Evolutionary conservation across 495 filamentous ascomycete genomes (phyloP).

Genomic region (Emericellopsis terricola): DNA sequence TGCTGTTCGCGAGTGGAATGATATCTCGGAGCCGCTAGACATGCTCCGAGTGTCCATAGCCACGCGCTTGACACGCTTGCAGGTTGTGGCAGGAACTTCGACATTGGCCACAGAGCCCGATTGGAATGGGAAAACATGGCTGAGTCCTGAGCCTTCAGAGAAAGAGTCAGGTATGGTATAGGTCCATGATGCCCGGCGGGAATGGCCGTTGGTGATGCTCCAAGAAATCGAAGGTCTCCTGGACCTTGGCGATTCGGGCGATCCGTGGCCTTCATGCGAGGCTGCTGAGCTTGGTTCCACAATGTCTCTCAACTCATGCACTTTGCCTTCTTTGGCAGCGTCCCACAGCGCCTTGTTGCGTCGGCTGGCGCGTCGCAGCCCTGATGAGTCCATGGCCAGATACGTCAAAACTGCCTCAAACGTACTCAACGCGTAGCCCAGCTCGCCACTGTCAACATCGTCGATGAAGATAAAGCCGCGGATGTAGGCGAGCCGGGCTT

Average conservation of each 20-base stretch:
- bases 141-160: slow-evolving; percentile 45
- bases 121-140: slow-evolving; percentile 84
- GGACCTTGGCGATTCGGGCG: slow-evolving; percentile 15
- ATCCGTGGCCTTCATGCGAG: slow-evolving; percentile 27
- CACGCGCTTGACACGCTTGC: slow-evolving; percentile 53
- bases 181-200: slow-evolving; percentile 23
- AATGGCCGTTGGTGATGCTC: slow-evolving; percentile 21
- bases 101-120: slow-evolving; percentile 6
- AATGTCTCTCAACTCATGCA: slow-evolving; percentile 58
- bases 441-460: slow-evolving; percentile 91
- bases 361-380: slow-evolving; percentile 63
- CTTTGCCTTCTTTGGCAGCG: slow-evolving; percentile 54
- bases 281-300: slow-evolving; percentile 42
- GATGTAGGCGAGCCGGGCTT: slow-evolving; percentile 81
- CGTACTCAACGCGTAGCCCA: slow-evolving; percentile 92
- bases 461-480: slow-evolving; percentile 92
- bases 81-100: slow-evolving; percentile 18
- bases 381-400: slow-evolving; percentile 64
- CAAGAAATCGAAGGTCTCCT: slow-evolving; percentile 19
- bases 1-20: slow-evolving; percentile 54
- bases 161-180: slow-evolving; percentile 22
- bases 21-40: slow-evolving; percentile 69
- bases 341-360: slow-evolving; percentile 83
- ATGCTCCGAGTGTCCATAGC: slow-evolving; percentile 76
- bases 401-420: slow-evolving; percentile 92